Percentiles rank a stretch among this genome's conserved stretches.
Conservation (phyloP, 2,329 filamentous ascomycete species). For the Passalora sequoiae region DNA sequence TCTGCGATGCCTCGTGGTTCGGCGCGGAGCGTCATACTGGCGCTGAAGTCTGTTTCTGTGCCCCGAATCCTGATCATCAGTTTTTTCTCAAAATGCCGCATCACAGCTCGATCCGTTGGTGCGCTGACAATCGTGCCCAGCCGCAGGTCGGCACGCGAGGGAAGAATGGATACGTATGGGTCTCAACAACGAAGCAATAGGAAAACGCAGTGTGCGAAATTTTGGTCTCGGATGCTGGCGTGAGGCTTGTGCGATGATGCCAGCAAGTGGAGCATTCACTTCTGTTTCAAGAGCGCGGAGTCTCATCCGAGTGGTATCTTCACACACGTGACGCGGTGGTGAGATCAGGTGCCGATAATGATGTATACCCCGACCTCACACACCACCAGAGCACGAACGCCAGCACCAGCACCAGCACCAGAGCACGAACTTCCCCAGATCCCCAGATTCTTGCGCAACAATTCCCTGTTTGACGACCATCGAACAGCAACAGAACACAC, state of each 20-base stretch:
- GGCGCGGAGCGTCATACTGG: slow-evolving; percentile 10
- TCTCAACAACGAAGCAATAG: no score
- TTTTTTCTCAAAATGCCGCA: no score
- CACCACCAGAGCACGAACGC: no score
- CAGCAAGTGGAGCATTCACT: not conserved
- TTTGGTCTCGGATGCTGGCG: no score
- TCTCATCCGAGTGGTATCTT: not conserved
- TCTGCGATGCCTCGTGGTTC: slow-evolving; percentile 12
- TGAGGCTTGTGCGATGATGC: no score
- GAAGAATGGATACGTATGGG: no score
- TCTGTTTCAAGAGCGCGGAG: not conserved
- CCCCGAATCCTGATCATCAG: no score
- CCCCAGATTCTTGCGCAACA: slow-evolving; percentile 1
- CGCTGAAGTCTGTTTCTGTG: slow-evolving; percentile 8
- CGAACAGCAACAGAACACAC: not conserved
- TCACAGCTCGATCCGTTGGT: no score
- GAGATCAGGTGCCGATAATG: no score
- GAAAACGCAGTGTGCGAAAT: no score
- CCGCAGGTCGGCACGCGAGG: no score
- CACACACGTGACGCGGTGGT: not conserved
- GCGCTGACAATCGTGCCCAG: no score
- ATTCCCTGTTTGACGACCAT: not conserved
- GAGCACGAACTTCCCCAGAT: slow-evolving; percentile 1
- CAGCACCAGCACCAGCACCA: not conserved
- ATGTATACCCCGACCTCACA: slow-evolving; percentile 1